Conservation (phyloP, 106 monocot genomes). For the Agapanthus africanus region DNA sequence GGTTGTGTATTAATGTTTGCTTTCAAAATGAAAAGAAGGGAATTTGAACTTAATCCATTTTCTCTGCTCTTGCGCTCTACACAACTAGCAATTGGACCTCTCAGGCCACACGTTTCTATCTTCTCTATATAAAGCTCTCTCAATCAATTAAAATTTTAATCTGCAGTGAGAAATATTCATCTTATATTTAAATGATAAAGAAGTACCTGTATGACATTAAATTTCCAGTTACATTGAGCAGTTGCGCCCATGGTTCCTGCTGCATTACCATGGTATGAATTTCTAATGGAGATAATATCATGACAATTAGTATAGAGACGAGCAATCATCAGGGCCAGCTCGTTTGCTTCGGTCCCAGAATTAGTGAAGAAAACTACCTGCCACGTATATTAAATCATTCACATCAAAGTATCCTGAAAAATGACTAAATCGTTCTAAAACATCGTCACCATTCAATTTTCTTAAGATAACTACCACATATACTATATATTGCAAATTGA, state of each 20-base stretch:
- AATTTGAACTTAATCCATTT: too few species aligned
- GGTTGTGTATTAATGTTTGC: too few species aligned
- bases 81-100: too few species aligned
- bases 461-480: neutral
- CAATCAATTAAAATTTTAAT: too few species aligned
- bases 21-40: too few species aligned
- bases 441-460: neutral
- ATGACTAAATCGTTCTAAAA: neutral
- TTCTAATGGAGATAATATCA: slow-evolving; percentile 85
- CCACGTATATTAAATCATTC: neutral
- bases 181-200: neutral
- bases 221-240: slow-evolving; percentile 87
- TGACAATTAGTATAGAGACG: slow-evolving; percentile 83
- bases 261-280: slow-evolving; percentile 97
- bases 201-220: slow-evolving; percentile 77
- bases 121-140: too few species aligned
- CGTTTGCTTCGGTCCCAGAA: slow-evolving; percentile 96
- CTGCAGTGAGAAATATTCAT: neutral
- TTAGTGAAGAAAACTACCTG: slow-evolving; percentile 97
- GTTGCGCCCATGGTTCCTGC: slow-evolving; percentile 89
- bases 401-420: neutral
- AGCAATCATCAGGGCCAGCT: slow-evolving; percentile 88
- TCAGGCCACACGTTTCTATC: too few species aligned
- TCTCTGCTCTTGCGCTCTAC: too few species aligned
- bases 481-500: neutral